Conservation (phyloP, 106 monocot genomes). For the Dioscorea zingiberensis region DNA sequence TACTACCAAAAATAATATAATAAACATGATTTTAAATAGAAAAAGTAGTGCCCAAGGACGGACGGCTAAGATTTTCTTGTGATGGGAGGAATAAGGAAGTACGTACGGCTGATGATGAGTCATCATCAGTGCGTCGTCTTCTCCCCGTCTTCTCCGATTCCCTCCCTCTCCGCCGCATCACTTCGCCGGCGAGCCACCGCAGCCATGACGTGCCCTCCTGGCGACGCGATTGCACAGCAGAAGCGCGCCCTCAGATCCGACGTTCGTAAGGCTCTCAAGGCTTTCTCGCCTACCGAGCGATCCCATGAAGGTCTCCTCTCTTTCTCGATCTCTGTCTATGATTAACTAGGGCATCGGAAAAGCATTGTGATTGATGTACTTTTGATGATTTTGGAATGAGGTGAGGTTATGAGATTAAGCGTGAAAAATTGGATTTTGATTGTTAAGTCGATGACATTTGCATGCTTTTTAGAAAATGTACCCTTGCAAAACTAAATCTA, state of each 20-base stretch:
- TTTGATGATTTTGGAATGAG: neutral
- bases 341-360: neutral
- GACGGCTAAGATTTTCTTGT: too few species aligned
- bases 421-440: neutral
- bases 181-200: constrained; percentile 7
- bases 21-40: too few species aligned
- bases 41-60: too few species aligned
- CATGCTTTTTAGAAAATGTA: neutral
- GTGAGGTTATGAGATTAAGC: neutral
- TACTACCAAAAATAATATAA: too few species aligned
- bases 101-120: neutral
- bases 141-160: neutral
- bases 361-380: neutral
- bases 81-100: too few species aligned
- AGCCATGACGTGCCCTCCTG: neutral
- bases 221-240: constrained; percentile 3
- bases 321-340: neutral
- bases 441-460: neutral
- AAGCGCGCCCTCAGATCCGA: constrained; percentile 37
- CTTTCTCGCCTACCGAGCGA: constrained; percentile 26
- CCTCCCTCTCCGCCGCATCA: neutral
- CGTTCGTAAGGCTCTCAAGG: constrained; percentile 35
- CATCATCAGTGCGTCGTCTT: neutral
- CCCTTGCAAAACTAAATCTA: too few species aligned
- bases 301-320: constrained; percentile 33